These are phyloP conservation scores for Pachyrhizus erosus DNA, from an alignment of 306 rosid species.

Conservation along the genomic window DNA sequence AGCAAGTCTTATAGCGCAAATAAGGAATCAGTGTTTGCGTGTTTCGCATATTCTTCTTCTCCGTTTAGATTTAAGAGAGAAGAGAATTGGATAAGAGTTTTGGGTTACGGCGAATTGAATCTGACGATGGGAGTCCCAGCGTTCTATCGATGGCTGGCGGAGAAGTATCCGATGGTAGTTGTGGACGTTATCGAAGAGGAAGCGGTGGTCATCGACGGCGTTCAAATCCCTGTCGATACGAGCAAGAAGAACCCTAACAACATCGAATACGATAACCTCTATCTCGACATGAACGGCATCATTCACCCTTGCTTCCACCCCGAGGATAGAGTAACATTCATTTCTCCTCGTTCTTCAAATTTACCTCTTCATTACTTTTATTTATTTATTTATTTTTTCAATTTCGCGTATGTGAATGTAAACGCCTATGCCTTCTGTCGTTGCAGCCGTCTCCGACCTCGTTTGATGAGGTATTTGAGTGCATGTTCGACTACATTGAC, in stretches of 20 bases:
- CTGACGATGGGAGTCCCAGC: constrained; percentile 96
- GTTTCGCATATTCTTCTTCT: constrained; percentile 5
- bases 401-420: neutral
- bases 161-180: constrained; percentile 86
- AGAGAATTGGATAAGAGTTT: neutral
- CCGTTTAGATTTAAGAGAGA: neutral
- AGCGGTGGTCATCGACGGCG: constrained; percentile 77
- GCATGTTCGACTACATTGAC: constrained; percentile 96
- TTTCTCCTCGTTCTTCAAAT: neutral
- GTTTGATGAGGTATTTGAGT: constrained; percentile 84
- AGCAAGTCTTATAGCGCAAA: neutral
- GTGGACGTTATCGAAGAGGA: constrained; percentile 90
- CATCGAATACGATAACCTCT: constrained; percentile 88
- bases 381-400: neutral
- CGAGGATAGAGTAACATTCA: constrained; percentile 80
- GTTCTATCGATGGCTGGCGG: constrained; percentile 94
- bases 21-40: neutral
- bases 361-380: neutral
- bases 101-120: neutral
- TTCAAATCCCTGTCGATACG: constrained; percentile 83
- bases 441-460: constrained; percentile 93
- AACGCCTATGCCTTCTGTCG: neutral
- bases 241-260: constrained; percentile 85
- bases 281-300: constrained; percentile 96
- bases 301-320: constrained; percentile 99